Base-by-base conservation (phyloP, 1,139 yeast species). In the Yamadazyma sp. region DNA sequence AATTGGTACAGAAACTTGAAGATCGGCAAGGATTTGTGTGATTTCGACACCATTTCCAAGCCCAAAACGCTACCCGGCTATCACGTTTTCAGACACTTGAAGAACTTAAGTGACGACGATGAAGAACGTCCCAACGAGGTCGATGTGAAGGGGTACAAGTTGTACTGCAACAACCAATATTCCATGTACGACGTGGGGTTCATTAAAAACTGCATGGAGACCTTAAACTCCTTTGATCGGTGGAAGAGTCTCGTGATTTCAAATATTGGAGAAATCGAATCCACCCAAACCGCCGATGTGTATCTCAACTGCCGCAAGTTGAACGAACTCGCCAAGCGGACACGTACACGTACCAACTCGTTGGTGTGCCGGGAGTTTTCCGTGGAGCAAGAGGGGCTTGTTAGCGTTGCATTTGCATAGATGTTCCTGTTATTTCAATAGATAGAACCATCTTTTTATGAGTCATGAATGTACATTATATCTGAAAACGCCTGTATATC, bases 121-220 rank as follows among this genome's bases (percentile, higher is more conserved):
- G 13, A 23, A 9, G 23, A 12, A 4, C 15, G n/a, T 4, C 18
- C 24, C 3, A 17, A 27, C 14, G 23, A 21, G 6, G 45, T 38
- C 2, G n/a, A 15, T 2, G 31, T 38, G 4, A 29, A 39, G 14
- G 41, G 35, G 6, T 35, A 31, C 28, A 11, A 31, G 9, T 33
- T 39, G 11, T 32, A 25, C 31, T n/a, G 48, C 32, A 68, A 64
- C n/a, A 50, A 48, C 34, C 44, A 37, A 31, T 61, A 58, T 44
- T 51, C 60, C 27, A 44, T 59, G 3, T 44, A 59, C 27, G 75
- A 70, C 40, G 63, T 62, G 40, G 64, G 59, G 43, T 67, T 61
- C 47, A 66, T 70, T 15, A 60, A 64, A 37, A 62, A 63, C 41
- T 68, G 76, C 48, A 52, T 69, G 17, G 73, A 74, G 3, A 57